A percentile compares a stretch with the other conserved stretches of the same genome.
These are phyloP conservation scores for Mortierella sp. DNA, from an alignment of 371 early-diverging fungal species.

Conservation along the genomic window DNA sequence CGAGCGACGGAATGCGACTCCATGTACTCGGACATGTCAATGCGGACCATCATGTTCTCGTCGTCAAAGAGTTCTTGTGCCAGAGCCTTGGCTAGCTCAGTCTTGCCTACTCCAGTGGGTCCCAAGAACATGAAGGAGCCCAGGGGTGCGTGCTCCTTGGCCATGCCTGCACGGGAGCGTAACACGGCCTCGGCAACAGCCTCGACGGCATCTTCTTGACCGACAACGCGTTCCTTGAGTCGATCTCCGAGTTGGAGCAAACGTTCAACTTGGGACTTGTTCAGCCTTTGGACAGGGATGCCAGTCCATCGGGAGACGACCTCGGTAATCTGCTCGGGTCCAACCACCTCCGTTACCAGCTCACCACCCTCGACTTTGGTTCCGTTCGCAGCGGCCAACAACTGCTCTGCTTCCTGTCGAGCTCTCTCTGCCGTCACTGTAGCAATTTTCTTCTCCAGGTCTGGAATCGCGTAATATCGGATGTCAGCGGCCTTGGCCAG, in stretches of 20 bases:
- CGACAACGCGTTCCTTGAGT: conserved; percentile 83
- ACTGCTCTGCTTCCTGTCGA: conserved; percentile 71
- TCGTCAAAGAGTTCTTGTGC: conserved; percentile 92
- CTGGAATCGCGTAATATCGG: conserved; percentile 92
- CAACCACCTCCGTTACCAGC: conserved; percentile 86
- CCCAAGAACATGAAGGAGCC: conserved; percentile 95
- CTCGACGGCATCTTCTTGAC: conserved; percentile 86
- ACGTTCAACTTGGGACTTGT: conserved; percentile 85
- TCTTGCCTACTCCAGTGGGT: conserved; percentile 93
- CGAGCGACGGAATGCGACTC: conserved; percentile 80
- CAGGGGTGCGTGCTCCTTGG: conserved; percentile 74
- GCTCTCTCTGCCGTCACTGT: conserved; percentile 69
- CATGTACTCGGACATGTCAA: conserved; percentile 97
- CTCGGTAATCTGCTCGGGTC: conserved; percentile 88
- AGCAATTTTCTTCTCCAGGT: conserved; percentile 78
- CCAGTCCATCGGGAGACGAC: conserved; percentile 93
- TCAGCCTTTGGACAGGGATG: conserved; percentile 87
- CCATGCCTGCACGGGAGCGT: conserved; percentile 61
- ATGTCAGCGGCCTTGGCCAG: conserved; percentile 86
- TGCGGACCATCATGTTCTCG: conserved; percentile 87
- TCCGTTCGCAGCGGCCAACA: conserved; percentile 59
- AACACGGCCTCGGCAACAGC: conserved; percentile 88
- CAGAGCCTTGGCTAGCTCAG: conserved; percentile 93
- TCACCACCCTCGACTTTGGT: conserved; percentile 47
- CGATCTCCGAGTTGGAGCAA: conserved; percentile 84